These are phyloP conservation scores for Eucalyptus erythrocorys DNA, from an alignment of 345 rosid species.

Conservation along the genomic window DNA sequence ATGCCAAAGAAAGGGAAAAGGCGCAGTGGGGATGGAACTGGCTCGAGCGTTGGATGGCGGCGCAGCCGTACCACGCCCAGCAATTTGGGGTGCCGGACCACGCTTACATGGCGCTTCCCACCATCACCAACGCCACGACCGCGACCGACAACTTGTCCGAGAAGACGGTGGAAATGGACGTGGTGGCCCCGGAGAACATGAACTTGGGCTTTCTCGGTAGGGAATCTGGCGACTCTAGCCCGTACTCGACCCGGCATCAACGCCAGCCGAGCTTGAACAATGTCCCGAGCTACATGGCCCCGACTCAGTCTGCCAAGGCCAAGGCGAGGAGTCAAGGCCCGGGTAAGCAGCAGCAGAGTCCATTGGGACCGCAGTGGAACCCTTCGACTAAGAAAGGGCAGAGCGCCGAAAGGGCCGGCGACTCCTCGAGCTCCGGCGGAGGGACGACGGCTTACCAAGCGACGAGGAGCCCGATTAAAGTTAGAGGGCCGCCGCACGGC, in stretches of 20 bases:
- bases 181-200: conserved; percentile 14
- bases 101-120: conserved; percentile 40
- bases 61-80: conserved; percentile 45
- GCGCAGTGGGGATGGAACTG: conserved; percentile 89
- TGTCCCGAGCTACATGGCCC: conserved; percentile 84
- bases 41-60: conserved; percentile 92
- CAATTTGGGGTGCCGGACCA: conserved; percentile 28
- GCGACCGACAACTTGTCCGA: conserved; percentile 61
- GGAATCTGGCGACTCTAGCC: conserved; percentile 14
- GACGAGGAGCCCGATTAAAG: conserved; percentile 50
- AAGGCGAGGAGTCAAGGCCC: conserved; percentile 45
- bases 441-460: conserved; percentile 23
- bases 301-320: conserved; percentile 84
- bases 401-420: conserved; percentile 30
- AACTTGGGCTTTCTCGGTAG: conserved; percentile 4
- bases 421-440: conserved; percentile 69
- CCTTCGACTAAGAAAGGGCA: conserved; percentile 49
- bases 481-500: conserved; percentile 2
- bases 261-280: conserved; percentile 17
- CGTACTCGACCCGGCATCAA: conserved; percentile 18
- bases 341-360: conserved; percentile 20
- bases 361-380: conserved; percentile 56
- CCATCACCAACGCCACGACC: conserved; percentile 28
- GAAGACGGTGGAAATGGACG: conserved; percentile 80
- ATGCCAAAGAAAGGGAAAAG: conserved; percentile 27